phyloP scores from a whole-genome alignment of 148 eudicot species.

The Chenopodium berlandieri region DNA sequence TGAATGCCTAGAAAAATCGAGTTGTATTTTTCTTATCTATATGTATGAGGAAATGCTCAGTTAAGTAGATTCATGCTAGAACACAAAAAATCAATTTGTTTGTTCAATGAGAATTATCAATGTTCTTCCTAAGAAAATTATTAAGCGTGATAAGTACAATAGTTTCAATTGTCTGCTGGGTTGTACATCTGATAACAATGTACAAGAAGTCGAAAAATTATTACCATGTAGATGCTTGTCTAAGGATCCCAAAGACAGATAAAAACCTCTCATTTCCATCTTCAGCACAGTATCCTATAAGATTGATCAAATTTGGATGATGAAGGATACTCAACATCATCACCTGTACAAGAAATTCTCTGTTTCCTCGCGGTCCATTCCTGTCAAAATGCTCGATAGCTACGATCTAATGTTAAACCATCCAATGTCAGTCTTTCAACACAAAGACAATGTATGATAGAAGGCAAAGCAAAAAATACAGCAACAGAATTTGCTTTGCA shows the following conservation, averaged over 20 bases:
- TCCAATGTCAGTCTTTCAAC: not conserved
- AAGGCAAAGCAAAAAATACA: not conserved
- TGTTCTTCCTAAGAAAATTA: too few species aligned
- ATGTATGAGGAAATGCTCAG: too few species aligned
- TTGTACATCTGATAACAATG: not conserved
- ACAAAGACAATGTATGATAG: not conserved
- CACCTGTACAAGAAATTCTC: constrained; percentile 51
- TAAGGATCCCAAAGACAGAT: constrained; percentile 52
- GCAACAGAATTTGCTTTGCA: not conserved
- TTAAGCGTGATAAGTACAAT: not conserved
- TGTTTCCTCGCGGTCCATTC: constrained; percentile 47
- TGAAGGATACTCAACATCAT: constrained; percentile 44
- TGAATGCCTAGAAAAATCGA: too few species aligned
- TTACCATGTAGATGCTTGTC: constrained; percentile 55
- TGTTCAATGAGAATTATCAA: too few species aligned
- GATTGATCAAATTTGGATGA: constrained; percentile 45
- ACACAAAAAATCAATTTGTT: too few species aligned
- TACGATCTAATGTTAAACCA: constrained; percentile 27
- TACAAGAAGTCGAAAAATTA: not conserved
- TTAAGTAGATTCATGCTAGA: too few species aligned
- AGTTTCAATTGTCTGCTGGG: not conserved
- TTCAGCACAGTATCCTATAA: constrained; percentile 59
- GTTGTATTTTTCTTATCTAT: too few species aligned
- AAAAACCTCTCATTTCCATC: constrained; percentile 59
- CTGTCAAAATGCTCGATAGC: constrained; percentile 49